A percentile compares a stretch with the other conserved stretches of the same genome.
These are phyloP conservation scores for Apiosordaria backusii DNA, from an alignment of 495 filamentous ascomycete genomes.

Conservation along the genomic window DNA sequence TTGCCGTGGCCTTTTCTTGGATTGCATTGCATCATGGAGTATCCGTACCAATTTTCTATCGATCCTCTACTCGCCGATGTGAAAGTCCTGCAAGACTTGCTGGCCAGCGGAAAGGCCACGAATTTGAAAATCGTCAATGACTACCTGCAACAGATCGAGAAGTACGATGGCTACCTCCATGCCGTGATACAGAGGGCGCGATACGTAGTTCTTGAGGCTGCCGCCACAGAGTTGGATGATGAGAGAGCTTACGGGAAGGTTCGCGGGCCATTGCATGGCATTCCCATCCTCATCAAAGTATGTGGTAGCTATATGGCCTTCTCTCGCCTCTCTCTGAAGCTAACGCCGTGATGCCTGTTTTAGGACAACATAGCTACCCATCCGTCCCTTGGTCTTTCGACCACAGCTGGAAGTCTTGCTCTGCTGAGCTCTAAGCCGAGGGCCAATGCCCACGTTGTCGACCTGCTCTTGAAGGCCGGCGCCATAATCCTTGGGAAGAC, in stretches of 20 bases:
- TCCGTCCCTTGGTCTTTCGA: conserved; percentile 38
- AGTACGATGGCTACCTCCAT: conserved; percentile 43
- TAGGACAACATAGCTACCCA: conserved; percentile 39
- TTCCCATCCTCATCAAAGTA: conserved; percentile 20
- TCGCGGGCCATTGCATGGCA: conserved; percentile 55
- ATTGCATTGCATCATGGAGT: no score
- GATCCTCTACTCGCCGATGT: no score
- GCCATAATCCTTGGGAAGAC: conserved; percentile 48
- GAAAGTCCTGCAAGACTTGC: background rate
- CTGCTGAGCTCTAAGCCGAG: conserved; percentile 15
- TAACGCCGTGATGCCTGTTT: background rate
- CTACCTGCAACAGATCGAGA: conserved; percentile 50
- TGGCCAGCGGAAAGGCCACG: conserved; percentile 27
- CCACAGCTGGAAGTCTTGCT: conserved; percentile 36
- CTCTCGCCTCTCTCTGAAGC: no score
- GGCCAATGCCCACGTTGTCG: conserved; percentile 21
- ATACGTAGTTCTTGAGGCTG: conserved; percentile 37
- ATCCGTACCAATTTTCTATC: no score
- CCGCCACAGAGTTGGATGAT: conserved; percentile 51
- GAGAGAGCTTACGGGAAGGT: conserved; percentile 52
- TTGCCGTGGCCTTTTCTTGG: no score
- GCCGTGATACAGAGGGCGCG: conserved; percentile 58
- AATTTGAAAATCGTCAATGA: conserved; percentile 43
- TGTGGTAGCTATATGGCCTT: no score
- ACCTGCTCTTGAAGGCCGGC: conserved; percentile 38